Evolutionary conservation across 768 basidiomycete genomes (phyloP), one percentile per base, ranked within the genome.

Genomic region (Auricularia sp.): DNA sequence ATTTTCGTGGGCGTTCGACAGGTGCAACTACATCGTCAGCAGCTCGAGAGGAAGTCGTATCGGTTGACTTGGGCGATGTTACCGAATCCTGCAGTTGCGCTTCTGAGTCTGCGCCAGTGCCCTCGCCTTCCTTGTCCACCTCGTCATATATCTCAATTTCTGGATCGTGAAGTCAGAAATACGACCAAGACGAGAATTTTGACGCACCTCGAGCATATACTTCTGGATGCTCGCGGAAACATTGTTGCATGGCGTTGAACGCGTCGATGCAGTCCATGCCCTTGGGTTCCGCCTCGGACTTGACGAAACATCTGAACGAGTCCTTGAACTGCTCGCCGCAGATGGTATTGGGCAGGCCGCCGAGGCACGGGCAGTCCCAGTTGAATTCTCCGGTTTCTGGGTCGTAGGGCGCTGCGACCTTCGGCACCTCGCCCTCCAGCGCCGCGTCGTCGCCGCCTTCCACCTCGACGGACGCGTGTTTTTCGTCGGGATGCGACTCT

Each of bases 311-410:
- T 42, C 93, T 92, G 77, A 99, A 99, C 1, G 97, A 96, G 67
- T 88, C 91, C 67, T 88, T 87, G 80, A 99, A 99, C 68, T 98
- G 83, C 66, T 82, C 81, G 8, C 97, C 97, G 71, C 97, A 99
- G 10, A 94, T 93, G 5, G 97, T 96, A 72, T 98, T 82, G 10
- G 96, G 96, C 97, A 99, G 98, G 61, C 97, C 97, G 36, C 97
- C 97, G 7, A 99, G 85, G 74, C 97, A 98, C 1, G 97, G 93
- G 74, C 97, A 99, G 73, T 98, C 97, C 97, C 97, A 99, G 78
- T 99, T 99, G 71, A 99, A 98, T 82, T 98, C 94, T 54, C 97
- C 97, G 1, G 97, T 99, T 67, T 85, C 93, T 21, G 95, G 95
- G 77, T 99, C 90, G 80, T 84, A 98, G n/a, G 54, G 43, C 16